Base-by-base conservation (phyloP, 1,284 basidiomycete genomes). In the Volvariella volvacea region DNA sequence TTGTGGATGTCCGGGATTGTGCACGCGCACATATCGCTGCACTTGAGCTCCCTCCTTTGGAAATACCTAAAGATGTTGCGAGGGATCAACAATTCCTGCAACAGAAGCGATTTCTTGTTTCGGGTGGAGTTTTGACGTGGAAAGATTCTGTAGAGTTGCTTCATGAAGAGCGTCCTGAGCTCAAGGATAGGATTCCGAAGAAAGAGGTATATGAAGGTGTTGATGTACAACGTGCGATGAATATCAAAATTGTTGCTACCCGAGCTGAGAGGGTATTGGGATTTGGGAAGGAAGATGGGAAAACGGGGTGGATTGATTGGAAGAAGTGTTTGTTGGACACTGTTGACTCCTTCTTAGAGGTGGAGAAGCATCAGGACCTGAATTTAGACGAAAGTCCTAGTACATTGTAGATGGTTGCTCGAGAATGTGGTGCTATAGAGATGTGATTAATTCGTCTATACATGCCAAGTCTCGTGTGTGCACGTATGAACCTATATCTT, bases 1-100 rank as follows among this genome's bases (percentile, higher is more conserved):
- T 43, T 42, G 49, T 58, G 39, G 57, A 61, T 47, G 54, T 62
- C 3, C 54, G 56, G 4, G 62, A 63, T 39, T 57, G 57, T 14
- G 62, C 62, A n/a, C 49, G 45, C 0, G 55, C 57, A 2, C 57
- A 59, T 41, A 51, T 63, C 9, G 44, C 51, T 12, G 55, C 57
- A 28, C 52, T 63, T 12, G 38, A 32, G 33, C n/a, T 33, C 9
- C 25, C 46, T 12, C 21, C 33, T 3, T n/a, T n/a, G n/a, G n/a
- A n/a, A n/a, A 41, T 30, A 1, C 17, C 39, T 17, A 28, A 37
- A 9, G 7, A 10, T 9, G 17, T 21, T 22, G 54, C 55, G 40
- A 47, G 59, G 31, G 51, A 56, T 40, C 21, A 59, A 17, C 30
- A 31, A 9, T 9, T 9, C n/a, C 9, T 31, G 9, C 9, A 31